phyloP scores from a whole-genome alignment of 305 asterid species.

The Fraxinus floribunda region DNA sequence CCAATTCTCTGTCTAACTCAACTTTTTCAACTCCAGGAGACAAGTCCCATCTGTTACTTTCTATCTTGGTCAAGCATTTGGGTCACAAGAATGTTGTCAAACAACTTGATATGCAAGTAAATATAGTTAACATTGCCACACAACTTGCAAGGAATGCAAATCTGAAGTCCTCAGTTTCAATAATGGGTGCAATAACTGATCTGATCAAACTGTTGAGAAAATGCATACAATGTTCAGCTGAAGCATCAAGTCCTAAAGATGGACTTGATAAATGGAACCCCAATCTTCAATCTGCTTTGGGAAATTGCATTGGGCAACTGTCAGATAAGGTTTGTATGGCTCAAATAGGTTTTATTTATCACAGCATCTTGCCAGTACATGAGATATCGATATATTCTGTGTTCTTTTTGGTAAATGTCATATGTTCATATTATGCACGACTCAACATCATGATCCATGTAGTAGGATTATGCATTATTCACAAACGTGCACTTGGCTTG shows the following conservation, averaged over 20 bases:
- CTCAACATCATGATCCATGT: not conserved
- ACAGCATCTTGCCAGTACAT: not conserved
- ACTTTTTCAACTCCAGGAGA: conserved; percentile 34
- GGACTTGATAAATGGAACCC: conserved; percentile 27
- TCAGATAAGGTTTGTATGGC: conserved; percentile 40
- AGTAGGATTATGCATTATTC: not conserved
- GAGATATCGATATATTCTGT: not conserved
- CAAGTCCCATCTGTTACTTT: conserved; percentile 43
- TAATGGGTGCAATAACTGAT: conserved; percentile 44
- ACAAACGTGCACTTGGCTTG: not conserved
- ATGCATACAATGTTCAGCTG: conserved; percentile 37
- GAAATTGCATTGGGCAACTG: conserved; percentile 44
- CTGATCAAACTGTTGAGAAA: conserved; percentile 44
- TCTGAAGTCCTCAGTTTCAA: conserved; percentile 35
- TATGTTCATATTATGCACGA: not conserved
- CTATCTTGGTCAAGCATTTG: conserved; percentile 51
- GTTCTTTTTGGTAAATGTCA: not conserved
- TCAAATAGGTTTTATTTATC: conserved; percentile 4
- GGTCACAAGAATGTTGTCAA: conserved; percentile 46
- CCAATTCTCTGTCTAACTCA: not conserved
- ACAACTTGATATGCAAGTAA: conserved; percentile 38
- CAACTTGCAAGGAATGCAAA: conserved; percentile 39
- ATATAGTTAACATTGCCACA: conserved; percentile 34
- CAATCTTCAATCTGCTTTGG: conserved; percentile 42
- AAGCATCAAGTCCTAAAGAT: conserved; percentile 30